phyloP scores from a whole-genome alignment of 73 alveolate species.

The Paramecium caudatum region DNA sequence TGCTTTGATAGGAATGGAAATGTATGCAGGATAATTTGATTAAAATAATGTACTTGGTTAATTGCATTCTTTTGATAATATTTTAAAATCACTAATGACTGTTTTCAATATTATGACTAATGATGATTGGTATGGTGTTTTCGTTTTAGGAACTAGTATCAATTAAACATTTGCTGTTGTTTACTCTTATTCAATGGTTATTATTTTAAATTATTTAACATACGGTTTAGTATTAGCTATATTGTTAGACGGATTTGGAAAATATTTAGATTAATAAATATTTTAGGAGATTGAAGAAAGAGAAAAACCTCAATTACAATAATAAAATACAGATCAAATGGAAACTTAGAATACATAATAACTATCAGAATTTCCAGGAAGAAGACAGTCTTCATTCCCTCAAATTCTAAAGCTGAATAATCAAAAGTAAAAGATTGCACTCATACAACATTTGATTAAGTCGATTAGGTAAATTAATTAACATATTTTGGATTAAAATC shows the following conservation, averaged over 20 bases:
- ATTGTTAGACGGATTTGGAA: constrained; percentile 30
- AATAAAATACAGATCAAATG: neutral
- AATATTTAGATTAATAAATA: neutral
- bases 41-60: constrained; percentile 30
- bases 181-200: constrained; percentile 19
- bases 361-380: too few species aligned
- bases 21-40: constrained; percentile 48
- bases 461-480: neutral
- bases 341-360: neutral
- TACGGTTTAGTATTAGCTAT: constrained; percentile 61
- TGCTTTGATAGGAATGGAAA: constrained; percentile 43
- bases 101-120: constrained; percentile 61
- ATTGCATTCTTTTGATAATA: constrained; percentile 49
- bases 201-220: constrained; percentile 25
- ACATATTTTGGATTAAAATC: neutral
- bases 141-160: neutral
- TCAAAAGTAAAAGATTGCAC: neutral
- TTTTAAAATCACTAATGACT: constrained; percentile 32
- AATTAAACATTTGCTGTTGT: constrained; percentile 28
- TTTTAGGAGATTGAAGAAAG: neutral
- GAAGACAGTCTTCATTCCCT: too few species aligned
- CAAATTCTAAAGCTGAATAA: too few species aligned
- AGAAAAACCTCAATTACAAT: neutral
- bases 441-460: neutral
- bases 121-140: constrained; percentile 69